phyloP scores from a whole-genome alignment of 2,329 filamentous ascomycete genomes.

The Tolypocladium album region DNA sequence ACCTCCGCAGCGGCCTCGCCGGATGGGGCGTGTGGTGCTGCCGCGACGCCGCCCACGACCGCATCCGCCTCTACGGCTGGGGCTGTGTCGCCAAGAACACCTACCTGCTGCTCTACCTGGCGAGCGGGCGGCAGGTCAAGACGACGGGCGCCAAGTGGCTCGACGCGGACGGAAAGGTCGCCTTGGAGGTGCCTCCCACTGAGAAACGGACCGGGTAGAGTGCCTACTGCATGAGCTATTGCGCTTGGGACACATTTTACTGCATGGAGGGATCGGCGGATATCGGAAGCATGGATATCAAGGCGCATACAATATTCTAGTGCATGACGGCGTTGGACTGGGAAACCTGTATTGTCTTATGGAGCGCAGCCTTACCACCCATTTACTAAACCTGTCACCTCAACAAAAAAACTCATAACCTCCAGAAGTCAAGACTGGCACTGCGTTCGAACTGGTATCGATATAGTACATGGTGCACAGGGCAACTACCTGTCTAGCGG shows the following conservation, averaged over 20 bases:
- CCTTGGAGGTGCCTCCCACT: constrained; percentile 24
- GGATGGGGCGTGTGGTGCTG: constrained; percentile 59
- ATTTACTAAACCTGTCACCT: background rate
- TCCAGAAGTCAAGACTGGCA: background rate
- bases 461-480: background rate
- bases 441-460: background rate
- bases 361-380: background rate
- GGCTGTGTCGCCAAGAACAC: constrained; percentile 61
- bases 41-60: constrained; percentile 26
- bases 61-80: constrained; percentile 66
- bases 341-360: background rate
- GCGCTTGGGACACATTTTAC: background rate
- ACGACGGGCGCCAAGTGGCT: constrained; percentile 53
- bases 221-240: background rate
- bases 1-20: constrained; percentile 45
- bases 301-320: background rate
- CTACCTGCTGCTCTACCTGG: constrained; percentile 65
- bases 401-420: background rate
- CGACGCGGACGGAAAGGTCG: constrained; percentile 48
- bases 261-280: background rate
- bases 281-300: background rate
- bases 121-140: constrained; percentile 52
- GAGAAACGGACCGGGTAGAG: constrained; percentile 6
- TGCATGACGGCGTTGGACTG: background rate
- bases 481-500: no score